Evolutionary conservation across 2,329 filamentous ascomycete species (phyloP).

Genomic region (Xylaria sp.): DNA sequence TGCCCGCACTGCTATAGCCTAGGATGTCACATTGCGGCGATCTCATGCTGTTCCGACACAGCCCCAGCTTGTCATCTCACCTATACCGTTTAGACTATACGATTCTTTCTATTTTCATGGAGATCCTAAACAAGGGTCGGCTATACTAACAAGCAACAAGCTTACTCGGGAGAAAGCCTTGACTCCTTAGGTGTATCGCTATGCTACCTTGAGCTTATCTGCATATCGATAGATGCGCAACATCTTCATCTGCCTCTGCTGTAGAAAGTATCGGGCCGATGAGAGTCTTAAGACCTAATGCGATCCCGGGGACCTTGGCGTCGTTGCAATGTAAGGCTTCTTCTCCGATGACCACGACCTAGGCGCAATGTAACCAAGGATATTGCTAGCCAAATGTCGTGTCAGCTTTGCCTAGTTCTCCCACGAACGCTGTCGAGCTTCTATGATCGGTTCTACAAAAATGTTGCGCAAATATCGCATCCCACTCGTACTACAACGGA

Average conservation of each 20-base stretch:
- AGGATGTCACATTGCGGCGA: slow-evolving; percentile 25
- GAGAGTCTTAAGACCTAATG: slow-evolving; percentile 15
- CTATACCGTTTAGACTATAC: slow-evolving; percentile 10
- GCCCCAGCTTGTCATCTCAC: slow-evolving; percentile 21
- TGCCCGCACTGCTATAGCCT: slow-evolving; percentile 27
- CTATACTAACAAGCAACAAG: slow-evolving; percentile 16
- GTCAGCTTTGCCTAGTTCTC: not conserved
- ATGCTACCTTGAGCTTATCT: slow-evolving; percentile 15
- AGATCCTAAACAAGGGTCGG: slow-evolving; percentile 16
- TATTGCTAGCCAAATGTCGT: slow-evolving; percentile 11
- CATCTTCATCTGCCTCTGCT: slow-evolving; percentile 16
- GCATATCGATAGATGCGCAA: slow-evolving; percentile 24
- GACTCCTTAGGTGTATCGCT: slow-evolving; percentile 19
- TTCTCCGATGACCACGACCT: slow-evolving; percentile 10
- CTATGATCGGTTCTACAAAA: not conserved
- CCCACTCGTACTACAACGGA: slow-evolving; percentile 13
- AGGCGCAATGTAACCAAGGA: slow-evolving; percentile 15
- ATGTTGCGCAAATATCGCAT: not conserved
- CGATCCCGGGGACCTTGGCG: slow-evolving; percentile 24
- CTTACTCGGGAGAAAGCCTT: slow-evolving; percentile 4
- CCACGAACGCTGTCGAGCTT: not conserved
- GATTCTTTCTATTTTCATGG: slow-evolving; percentile 3
- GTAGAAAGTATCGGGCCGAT: slow-evolving; percentile 35
- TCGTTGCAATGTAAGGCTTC: slow-evolving; percentile 18
- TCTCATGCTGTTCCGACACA: slow-evolving; percentile 22